These are phyloP conservation scores for Sporothrix euskadiensis DNA, from an alignment of 2,329 filamentous ascomycete genomes.

Conservation along the genomic window DNA sequence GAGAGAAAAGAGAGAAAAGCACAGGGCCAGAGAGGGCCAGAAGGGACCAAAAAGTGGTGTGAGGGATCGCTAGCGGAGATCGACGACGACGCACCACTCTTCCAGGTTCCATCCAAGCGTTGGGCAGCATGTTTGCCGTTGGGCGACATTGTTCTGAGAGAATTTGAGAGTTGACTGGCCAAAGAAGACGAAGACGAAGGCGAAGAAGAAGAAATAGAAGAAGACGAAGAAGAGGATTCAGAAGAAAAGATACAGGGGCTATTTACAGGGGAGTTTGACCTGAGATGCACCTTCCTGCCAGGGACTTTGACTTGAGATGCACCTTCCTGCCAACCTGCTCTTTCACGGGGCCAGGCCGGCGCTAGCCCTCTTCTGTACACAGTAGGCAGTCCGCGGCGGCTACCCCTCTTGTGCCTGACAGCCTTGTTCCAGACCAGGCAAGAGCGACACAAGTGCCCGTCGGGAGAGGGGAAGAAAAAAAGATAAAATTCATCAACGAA, in stretches of 20 bases:
- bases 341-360: neutral
- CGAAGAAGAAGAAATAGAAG: neutral
- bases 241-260: neutral
- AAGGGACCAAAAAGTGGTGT: constrained; percentile 19
- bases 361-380: constrained; percentile 2
- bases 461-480: neutral
- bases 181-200: neutral
- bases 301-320: neutral
- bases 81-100: constrained; percentile 16
- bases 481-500: neutral
- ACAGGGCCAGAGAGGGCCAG: neutral
- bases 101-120: neutral
- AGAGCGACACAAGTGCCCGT: neutral
- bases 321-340: neutral
- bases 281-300: neutral
- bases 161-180: neutral
- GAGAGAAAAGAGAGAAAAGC: neutral
- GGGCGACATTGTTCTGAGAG: constrained; percentile 16
- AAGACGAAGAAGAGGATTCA: neutral
- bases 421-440: constrained; percentile 8
- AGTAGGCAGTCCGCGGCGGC: neutral
- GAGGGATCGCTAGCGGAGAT: constrained; percentile 3
- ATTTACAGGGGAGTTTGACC: neutral
- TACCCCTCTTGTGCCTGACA: constrained; percentile 17
- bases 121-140: neutral